Evolutionary conservation across 1,284 basidiomycete genomes (phyloP), one percentile per base, ranked within the genome.

Genomic region (Pseudozyma hubeiensis): DNA sequence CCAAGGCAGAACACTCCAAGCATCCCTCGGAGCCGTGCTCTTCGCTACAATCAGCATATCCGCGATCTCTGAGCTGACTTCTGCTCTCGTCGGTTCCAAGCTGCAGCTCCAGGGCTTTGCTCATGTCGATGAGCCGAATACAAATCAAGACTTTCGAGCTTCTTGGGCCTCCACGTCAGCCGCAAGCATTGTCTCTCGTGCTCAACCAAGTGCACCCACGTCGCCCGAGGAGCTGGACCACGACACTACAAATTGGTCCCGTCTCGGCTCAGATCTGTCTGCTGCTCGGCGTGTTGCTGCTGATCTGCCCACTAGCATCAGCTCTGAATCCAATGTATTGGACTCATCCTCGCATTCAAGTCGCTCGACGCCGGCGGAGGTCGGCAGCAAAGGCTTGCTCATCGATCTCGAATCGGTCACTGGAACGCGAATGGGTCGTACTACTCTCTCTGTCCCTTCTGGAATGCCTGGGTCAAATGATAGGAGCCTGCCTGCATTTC

Each of bases 51-150:
- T 58, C 33, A 62, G 55, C 19, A 58, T 63, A 7, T 37, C 51
- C 24, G 19, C 39, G 11, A 29, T 43, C 29, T 53, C 57, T 17
- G 48, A 67, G 35, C 65, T 68, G n/a, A 68, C 59, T 7, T 29
- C 48, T 14, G 58, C 54, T 8, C 24, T 62, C 14, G 59, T 58
- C 2, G 55, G 65, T 7, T 57, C 53, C 29, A 61, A 61, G 29
- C 35, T 67, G 47, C 52, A 53, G 49, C 54, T 67, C 34, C 53
- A 61, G 3, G 53, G 64, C 5, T 68, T 55, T 24, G 47, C 44
- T 6, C 60, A 50, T 29, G 37, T 63, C 17, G 43, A 29, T 8
- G 58, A 59, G 1, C 60, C 65, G 7, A 30, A 48, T 31, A 14
- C 58, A 16, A 40, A 39, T 6, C 49, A 57, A 19, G 53, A 61